Base-by-base conservation (phyloP, 495 filamentous ascomycete species). In the Stereocaulon alpinum region DNA sequence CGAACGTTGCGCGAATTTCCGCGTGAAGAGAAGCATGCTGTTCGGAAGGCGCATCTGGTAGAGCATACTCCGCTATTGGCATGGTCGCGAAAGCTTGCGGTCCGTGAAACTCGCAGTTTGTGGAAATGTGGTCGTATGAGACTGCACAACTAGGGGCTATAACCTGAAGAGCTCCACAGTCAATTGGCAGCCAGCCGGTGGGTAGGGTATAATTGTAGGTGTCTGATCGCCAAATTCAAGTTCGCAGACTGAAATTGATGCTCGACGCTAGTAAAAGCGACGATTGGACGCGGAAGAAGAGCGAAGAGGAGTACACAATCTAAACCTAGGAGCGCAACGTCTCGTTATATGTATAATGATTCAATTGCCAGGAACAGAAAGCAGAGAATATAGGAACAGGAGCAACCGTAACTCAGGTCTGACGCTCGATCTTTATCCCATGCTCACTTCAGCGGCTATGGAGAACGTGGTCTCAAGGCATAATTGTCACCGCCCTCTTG, bases 1-100 rank as follows among this genome's bases (percentile, higher is more conserved):
- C 70, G 53, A 86, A 76, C 2, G 74, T 69, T 18, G 63, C 66
- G 40, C 63, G 62, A 43, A 66, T 60, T 41, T 69, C 64, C 49
- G 70, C 24, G 10, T 20, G 40, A 11, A 43, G 40, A 4, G 40
- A 34, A 48, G 42, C 32, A 32, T 61, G 60, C 50, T 61, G 54
- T 22, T 59, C 56, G 14, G 45, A 48, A 49, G 56, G 50, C 27
- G 61, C 47, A 43, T 18, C 32, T 20, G 61, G 56, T 20, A 63
- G 40, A 4, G 40, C n/a, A 11, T 29, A 32, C 9, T 60, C 58
- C 49, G 3, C 29, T 11, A n/a, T 11, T 30, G 49, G 49, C 49
- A 52, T 52, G 49, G 34, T 52, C 29, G 30, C 29, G 6, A 51
- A 37, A 37, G 34, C 2, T 9, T 37, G 17, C 43, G 18, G 17